Percentiles rank a stretch among this genome's conserved stretches.
These are phyloP conservation scores for Capsella bursapastoris DNA, from an alignment of 345 rosid species.

Conservation along the genomic window DNA sequence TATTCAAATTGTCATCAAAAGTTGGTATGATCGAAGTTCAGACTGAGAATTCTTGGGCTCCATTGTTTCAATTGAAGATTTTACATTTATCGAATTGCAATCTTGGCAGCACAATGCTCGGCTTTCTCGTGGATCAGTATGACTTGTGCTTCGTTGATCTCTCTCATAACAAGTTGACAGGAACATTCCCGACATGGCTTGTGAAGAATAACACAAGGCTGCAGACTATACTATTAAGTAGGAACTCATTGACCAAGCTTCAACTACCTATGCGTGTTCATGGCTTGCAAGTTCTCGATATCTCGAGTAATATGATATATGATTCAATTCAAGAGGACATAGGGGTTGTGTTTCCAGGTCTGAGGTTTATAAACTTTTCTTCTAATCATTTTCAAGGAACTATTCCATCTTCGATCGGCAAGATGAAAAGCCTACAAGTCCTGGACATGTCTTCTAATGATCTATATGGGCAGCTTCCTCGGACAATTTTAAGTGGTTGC, in stretches of 20 bases:
- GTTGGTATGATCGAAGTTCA: slow-evolving; percentile 26
- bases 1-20: slow-evolving; percentile 28
- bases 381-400: slow-evolving; percentile 31
- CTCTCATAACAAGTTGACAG: slow-evolving; percentile 29
- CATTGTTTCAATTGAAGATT: slow-evolving; percentile 35
- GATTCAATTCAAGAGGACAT: slow-evolving; percentile 30
- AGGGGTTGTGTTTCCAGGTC: slow-evolving; percentile 32
- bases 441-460: slow-evolving; percentile 38
- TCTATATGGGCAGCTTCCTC: slow-evolving; percentile 33
- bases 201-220: slow-evolving; percentile 34
- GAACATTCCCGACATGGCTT: slow-evolving; percentile 39
- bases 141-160: slow-evolving; percentile 35
- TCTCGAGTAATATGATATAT: slow-evolving; percentile 28
- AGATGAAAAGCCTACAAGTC: slow-evolving; percentile 26
- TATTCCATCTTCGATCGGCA: slow-evolving; percentile 35
- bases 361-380: slow-evolving; percentile 23
- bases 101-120: slow-evolving; percentile 16
- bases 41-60: slow-evolving; percentile 29
- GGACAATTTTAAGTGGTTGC: slow-evolving; percentile 12
- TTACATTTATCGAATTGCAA: slow-evolving; percentile 18
- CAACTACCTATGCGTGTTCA: slow-evolving; percentile 30
- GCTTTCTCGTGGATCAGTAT: slow-evolving; percentile 30
- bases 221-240: slow-evolving; percentile 7
- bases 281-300: slow-evolving; percentile 33
- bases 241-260: slow-evolving; percentile 31